Conservation (phyloP, 768 basidiomycete species). For the Boletus huronensis region DNA sequence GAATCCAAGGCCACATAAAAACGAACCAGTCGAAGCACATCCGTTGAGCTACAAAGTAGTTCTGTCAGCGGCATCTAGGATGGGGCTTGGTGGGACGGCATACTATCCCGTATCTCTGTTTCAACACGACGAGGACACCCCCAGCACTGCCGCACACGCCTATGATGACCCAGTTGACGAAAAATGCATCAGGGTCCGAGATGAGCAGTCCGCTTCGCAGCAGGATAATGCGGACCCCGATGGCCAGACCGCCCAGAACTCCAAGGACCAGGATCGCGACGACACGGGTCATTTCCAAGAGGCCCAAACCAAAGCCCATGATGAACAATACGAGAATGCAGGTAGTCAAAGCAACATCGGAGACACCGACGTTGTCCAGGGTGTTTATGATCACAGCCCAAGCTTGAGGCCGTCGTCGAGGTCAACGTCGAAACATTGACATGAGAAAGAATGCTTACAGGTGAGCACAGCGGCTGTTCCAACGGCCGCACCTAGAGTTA, state of each 20-base stretch:
- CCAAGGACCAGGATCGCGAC: constrained; percentile 46
- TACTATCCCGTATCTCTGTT: constrained; percentile 50
- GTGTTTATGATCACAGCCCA: constrained; percentile 66
- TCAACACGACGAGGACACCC: constrained; percentile 41
- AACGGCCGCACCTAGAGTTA: constrained; percentile 52
- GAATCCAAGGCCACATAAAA: constrained; percentile 51
- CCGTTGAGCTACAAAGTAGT: constrained; percentile 36
- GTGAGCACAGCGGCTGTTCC: constrained; percentile 49
- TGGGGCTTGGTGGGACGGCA: constrained; percentile 14
- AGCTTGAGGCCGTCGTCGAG: constrained; percentile 32
- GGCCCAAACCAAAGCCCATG: constrained; percentile 49
- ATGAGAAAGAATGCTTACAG: constrained; percentile 31
- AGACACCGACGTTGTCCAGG: constrained; percentile 42
- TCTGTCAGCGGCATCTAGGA: constrained; percentile 2
- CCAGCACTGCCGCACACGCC: constrained; percentile 41
- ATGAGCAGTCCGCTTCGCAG: constrained; percentile 50
- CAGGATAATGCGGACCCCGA: constrained; percentile 53
- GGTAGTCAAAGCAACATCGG: constrained; percentile 49
- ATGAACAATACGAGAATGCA: constrained; percentile 49
- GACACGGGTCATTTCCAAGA: constrained; percentile 49
- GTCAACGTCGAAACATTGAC: not conserved
- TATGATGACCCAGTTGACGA: constrained; percentile 54
- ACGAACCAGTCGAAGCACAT: constrained; percentile 60
- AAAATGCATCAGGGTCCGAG: constrained; percentile 32
- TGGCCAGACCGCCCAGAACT: constrained; percentile 52